Percentiles rank a stretch among this genome's conserved stretches.
Evolutionary conservation across 108 stramenopile genomes (phyloP).

Genomic region (Seminavis robusta): DNA sequence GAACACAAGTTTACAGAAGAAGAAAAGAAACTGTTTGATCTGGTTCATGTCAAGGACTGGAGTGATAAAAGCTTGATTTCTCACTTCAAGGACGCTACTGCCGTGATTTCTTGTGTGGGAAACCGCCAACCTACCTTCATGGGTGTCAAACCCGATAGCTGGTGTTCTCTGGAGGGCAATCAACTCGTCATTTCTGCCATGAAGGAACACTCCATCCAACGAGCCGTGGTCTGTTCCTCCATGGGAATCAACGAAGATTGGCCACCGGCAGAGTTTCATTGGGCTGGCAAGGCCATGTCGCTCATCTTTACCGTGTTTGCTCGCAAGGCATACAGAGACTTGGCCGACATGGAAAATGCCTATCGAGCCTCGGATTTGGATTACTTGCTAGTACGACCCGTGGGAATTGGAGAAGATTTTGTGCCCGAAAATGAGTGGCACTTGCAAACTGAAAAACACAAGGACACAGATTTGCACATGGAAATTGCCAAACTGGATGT

Average conservation of each 20-base stretch:
- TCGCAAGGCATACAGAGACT: constrained; percentile 41
- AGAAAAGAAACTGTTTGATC: neutral
- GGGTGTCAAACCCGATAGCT: constrained; percentile 18
- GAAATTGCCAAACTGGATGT: constrained; percentile 65
- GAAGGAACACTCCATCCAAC: constrained; percentile 30
- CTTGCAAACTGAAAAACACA: constrained; percentile 38
- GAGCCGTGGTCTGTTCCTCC: constrained; percentile 50
- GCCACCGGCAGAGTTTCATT: constrained; percentile 43
- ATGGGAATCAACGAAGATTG: constrained; percentile 43
- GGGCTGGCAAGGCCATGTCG: constrained; percentile 39
- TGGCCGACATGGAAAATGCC: constrained; percentile 41
- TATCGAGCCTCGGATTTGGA: constrained; percentile 24
- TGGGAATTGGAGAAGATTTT: constrained; percentile 51
- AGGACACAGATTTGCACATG: constrained; percentile 41
- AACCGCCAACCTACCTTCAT: constrained; percentile 53
- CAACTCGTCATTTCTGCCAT: constrained; percentile 52
- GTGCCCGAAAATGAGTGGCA: constrained; percentile 34
- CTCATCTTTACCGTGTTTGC: constrained; percentile 28
- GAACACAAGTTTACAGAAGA: constrained; percentile 22
- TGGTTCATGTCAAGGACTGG: neutral
- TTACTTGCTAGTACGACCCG: constrained; percentile 61
- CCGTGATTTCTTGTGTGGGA: constrained; percentile 65
- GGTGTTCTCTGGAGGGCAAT: too few species aligned
- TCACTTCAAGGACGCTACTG: constrained; percentile 38
- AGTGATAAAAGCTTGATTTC: neutral